These are phyloP conservation scores for Betula pendula DNA, from an alignment of 306 rosid species.

Conservation along the genomic window DNA sequence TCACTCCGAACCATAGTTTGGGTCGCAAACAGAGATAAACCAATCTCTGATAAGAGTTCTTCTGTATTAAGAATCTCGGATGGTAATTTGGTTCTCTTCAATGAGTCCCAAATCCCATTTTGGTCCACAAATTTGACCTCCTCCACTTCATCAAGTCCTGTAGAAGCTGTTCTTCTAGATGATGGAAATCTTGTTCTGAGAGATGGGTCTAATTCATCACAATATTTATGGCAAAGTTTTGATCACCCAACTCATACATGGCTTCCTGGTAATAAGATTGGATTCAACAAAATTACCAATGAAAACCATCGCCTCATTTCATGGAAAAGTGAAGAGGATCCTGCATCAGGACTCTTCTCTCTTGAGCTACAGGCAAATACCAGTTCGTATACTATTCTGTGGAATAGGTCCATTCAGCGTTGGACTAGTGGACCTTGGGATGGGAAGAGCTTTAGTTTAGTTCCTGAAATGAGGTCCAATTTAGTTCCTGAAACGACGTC, in stretches of 20 bases:
- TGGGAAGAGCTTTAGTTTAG: background rate
- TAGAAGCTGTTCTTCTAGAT: conserved; percentile 44
- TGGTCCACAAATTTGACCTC: conserved; percentile 64
- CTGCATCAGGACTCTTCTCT: conserved; percentile 50
- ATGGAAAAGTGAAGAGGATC: conserved; percentile 55
- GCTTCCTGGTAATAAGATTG: conserved; percentile 57
- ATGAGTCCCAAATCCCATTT: conserved; percentile 34
- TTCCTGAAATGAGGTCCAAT: background rate
- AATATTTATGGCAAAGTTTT: conserved; percentile 57
- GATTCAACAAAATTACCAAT: conserved; percentile 40
- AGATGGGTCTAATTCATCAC: conserved; percentile 27
- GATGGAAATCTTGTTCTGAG: conserved; percentile 51
- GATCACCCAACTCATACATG: conserved; percentile 60
- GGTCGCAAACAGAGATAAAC: conserved; percentile 66
- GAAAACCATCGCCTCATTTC: conserved; percentile 46
- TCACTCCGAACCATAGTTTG: conserved; percentile 38
- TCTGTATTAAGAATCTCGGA: conserved; percentile 34
- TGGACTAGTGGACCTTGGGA: background rate
- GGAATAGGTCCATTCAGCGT: conserved; percentile 38
- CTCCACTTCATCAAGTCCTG: conserved; percentile 29
- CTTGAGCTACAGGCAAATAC: conserved; percentile 37
- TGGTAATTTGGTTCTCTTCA: conserved; percentile 51
- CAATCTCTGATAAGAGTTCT: conserved; percentile 42
- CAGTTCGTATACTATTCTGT: conserved; percentile 20
- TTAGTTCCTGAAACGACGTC: background rate